Conservation (phyloP, 2,329 filamentous ascomycete genomes). For the Arthrobotrys pseudoclavata region DNA sequence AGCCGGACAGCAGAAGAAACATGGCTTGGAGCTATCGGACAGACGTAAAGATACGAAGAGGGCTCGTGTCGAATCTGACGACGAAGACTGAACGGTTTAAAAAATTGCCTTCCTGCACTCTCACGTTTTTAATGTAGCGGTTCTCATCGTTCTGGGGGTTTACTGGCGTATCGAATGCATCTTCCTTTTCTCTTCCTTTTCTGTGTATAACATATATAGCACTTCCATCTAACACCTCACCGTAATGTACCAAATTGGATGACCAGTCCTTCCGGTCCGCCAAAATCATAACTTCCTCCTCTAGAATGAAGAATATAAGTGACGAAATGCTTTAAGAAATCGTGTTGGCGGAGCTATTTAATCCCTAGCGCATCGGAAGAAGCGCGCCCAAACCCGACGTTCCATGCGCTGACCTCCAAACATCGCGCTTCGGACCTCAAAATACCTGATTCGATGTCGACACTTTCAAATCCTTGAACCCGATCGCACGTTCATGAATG, state of each 20-base stretch:
- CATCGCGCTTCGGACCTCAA: constrained; percentile 21
- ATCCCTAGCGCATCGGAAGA: background rate
- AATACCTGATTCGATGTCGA: background rate
- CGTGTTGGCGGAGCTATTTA: constrained; percentile 1
- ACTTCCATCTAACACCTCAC: background rate
- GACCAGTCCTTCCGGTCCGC: background rate
- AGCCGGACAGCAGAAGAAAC: constrained; percentile 78
- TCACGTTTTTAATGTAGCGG: constrained; percentile 23
- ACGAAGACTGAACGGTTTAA: constrained; percentile 73
- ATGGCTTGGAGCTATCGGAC: constrained; percentile 77
- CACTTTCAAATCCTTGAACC: background rate
- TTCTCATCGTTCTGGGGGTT: constrained; percentile 13
- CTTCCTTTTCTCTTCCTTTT: background rate
- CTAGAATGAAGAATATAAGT: background rate
- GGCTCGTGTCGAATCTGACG: constrained; percentile 73
- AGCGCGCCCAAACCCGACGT: constrained; percentile 8
- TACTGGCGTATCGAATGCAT: constrained; percentile 29
- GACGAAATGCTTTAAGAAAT: background rate
- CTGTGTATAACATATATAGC: constrained; percentile 36
- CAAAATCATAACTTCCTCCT: background rate
- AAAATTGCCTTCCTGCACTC: constrained; percentile 5
- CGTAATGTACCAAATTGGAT: constrained; percentile 35
- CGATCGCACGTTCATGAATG: constrained; percentile 32
- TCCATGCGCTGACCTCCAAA: background rate
- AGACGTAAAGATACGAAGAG: constrained; percentile 66